Base-by-base conservation (phyloP, 2,329 filamentous ascomycete species). In the Berkeleyomyces basicola region DNA sequence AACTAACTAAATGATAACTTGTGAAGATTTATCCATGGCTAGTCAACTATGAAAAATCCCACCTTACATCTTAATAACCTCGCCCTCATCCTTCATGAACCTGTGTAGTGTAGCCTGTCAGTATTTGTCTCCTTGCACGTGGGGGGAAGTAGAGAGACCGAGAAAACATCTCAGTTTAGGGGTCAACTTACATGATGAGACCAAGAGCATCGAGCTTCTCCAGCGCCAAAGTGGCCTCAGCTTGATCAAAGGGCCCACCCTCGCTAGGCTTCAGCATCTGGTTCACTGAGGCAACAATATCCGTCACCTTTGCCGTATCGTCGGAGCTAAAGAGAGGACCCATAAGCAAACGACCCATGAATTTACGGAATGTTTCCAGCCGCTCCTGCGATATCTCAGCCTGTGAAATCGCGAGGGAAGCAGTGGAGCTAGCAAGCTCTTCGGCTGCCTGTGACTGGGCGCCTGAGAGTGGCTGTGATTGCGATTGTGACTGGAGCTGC, bases 261-360 rank as follows among this genome's bases (percentile, higher is more conserved):
- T 75, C 71, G 2, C 74, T 68, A 49, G 74, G 69, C 11, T 81
- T 78, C 57, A 96, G 68, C 68, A 83, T 82, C 3, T 76, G 76
- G 71, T 99, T 99, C 59, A 99, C 87, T 7, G 88, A 88, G 3
- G 79, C 79, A 16, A 96, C 79, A 40, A 99, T 79, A 36, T 82
- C 82, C 66, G 84, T 82, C 1, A 96, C 80, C 65, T 86, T 80
- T 11, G 90, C 90, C 16, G 85, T 83, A 69, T 97, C 93, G 65
- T 95, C 88, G 40, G 85, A 83, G 42, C 60, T 61, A 71, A 99
- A 99, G n/a, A 99, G 73, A 10, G 82, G 79, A 0, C 87, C 86
- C 68, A 86, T 86, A 69, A 96, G 85, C 61, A 99, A 78, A 68
- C 89, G 87, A 33, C 93, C 93, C 2, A 99, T 78, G 1, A 87